These are phyloP conservation scores for Solanum chilense DNA, from an alignment of 257 asterid genomes.

Conservation along the genomic window DNA sequence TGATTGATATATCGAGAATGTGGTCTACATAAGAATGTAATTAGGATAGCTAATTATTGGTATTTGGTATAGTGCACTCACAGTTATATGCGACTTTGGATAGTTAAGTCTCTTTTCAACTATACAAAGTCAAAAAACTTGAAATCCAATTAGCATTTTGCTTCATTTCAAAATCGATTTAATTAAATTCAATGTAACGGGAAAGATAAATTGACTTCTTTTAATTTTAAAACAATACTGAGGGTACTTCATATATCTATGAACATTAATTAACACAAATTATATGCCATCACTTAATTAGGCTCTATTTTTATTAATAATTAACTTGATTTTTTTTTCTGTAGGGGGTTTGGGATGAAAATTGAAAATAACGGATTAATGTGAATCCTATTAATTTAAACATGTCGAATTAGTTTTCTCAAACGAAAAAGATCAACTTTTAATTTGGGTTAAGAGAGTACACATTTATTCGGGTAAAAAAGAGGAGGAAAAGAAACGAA, in stretches of 20 bases:
- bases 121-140: slow-evolving; percentile 15
- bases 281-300: not conserved
- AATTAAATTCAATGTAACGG: not conserved
- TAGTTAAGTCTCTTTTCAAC: not conserved
- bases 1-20: not conserved
- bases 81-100: not conserved
- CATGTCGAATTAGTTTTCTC: not conserved
- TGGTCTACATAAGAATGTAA: not conserved
- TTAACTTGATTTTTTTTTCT: not conserved
- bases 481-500: not conserved
- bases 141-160: not conserved
- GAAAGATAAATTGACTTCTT: not conserved
- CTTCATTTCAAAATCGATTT: not conserved
- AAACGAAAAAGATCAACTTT: not conserved
- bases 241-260: not conserved
- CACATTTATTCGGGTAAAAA: not conserved
- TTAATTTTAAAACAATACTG: not conserved
- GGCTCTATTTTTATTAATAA: not conserved
- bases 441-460: not conserved
- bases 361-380: not conserved
- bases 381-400: not conserved
- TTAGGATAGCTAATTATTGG: slow-evolving; percentile 11
- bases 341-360: too few relatives aligned
- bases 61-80: not conserved
- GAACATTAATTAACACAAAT: not conserved